Evolutionary conservation across 306 rosid genomes (phyloP), one percentile per base, ranked within the genome.

Genomic region (Begonia masoniana): DNA sequence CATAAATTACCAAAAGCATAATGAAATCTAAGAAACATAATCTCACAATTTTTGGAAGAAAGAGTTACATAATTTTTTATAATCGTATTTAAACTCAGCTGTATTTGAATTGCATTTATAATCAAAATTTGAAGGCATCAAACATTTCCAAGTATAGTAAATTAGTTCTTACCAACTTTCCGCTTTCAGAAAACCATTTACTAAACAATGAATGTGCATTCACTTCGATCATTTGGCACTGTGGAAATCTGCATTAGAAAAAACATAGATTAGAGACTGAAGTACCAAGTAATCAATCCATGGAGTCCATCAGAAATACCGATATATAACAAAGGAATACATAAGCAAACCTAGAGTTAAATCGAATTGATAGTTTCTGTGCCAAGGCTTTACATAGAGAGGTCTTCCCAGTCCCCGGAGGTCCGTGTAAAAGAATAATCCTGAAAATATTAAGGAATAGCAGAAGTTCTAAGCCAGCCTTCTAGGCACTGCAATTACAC

Each of bases 161-260:
- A 61, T 54, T 21, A 45, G 47, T 15, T 66, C 78, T 54, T 86
- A 91, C 99, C 96, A 91, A 76, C 84, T 91, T 91, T 67, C 99
- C 99, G 48, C 99, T 91, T 81, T 83, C 99, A 0, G 99, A 91
- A 78, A 91, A 91, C 99, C 99, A 91, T 91, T 91, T 91, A 63
- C 96, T 86, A 78, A 91, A 91, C 72, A 91, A 74, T 58, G 99
- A 91, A 77, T 91, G 99, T 61, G 99, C 99, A 70, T 91, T 91
- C 67, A 91, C 99, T 75, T 91, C 96, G 64, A 87, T 43, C 74
- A 91, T 74, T 55, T 78, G 94, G 73, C 76, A 68, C 48, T 86
- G 96, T 10, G 96, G 81, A 49, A 66, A 86, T 70, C 96, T 91
- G 79, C 61, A 59, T 23, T 42, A 66, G 31, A 51, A n/a, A 7